Percentiles rank a stretch among this genome's conserved stretches.
Conservation (phyloP, 495 filamentous ascomycete genomes). For the Bathelium albidoporum region DNA sequence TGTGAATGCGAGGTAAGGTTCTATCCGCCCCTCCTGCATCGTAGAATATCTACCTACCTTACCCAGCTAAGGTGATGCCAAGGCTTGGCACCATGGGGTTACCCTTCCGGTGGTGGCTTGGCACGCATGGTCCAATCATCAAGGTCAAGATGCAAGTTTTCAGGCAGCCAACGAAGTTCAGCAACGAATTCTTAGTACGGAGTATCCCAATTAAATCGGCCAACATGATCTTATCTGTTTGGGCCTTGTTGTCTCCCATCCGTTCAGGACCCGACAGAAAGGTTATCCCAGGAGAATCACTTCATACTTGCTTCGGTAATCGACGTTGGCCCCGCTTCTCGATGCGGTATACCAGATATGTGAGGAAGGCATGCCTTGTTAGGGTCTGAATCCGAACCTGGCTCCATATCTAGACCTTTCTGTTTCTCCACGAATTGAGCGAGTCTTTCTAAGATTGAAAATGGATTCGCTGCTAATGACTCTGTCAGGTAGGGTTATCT, state of each 20-base stretch:
- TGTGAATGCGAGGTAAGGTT: too few relatives aligned
- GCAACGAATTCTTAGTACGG: background rate
- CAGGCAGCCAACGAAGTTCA: background rate
- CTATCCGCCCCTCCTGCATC: too few relatives aligned
- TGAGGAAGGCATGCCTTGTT: background rate
- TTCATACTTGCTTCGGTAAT: background rate
- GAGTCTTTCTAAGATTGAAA: background rate
- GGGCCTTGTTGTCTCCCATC: background rate
- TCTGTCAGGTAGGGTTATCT: background rate
- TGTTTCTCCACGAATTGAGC: background rate
- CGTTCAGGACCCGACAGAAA: background rate
- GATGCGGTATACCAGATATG: background rate
- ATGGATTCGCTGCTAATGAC: background rate
- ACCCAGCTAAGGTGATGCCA: too few relatives aligned
- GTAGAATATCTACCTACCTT: too few relatives aligned
- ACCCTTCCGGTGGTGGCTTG: too few relatives aligned
- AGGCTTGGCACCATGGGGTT: too few relatives aligned
- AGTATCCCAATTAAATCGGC: too few relatives aligned
- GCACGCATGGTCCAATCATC: too few relatives aligned
- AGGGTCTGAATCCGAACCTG: background rate
- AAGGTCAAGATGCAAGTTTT: background rate
- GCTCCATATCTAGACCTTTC: background rate
- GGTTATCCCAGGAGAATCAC: background rate
- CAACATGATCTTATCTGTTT: background rate
- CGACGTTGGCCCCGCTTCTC: background rate